Evolutionary conservation across 73 alveolate species (phyloP).

Genomic region (Paramecium octaurelia): DNA sequence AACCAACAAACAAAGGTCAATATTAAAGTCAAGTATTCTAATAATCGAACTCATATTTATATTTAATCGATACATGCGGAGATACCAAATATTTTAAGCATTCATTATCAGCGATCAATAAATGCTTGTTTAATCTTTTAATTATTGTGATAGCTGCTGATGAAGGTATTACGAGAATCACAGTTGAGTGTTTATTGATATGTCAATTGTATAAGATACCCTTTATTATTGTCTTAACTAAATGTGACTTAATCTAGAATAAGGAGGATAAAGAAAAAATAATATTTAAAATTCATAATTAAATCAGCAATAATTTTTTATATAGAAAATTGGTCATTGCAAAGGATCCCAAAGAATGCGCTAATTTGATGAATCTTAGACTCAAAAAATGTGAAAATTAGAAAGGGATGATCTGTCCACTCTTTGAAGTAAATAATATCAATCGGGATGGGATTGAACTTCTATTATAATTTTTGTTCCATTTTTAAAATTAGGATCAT

Average conservation of each 20-base stretch:
- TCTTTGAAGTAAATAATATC: neutral
- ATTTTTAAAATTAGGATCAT: neutral
- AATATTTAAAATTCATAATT: neutral
- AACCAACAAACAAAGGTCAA: neutral
- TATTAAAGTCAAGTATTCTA: neutral
- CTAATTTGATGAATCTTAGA: neutral
- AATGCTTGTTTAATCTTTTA: neutral
- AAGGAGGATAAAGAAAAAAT: neutral
- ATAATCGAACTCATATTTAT: neutral
- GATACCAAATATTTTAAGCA: slow-evolving; percentile 3
- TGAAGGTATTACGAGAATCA: neutral
- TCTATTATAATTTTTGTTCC: neutral
- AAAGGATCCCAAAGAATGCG: neutral
- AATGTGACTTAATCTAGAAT: neutral
- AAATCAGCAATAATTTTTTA: neutral
- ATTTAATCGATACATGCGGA: neutral
- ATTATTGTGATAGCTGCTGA: neutral
- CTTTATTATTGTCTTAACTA: neutral
- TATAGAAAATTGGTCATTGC: neutral
- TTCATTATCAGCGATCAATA: neutral
- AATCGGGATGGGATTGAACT: neutral
- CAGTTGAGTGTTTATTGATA: neutral
- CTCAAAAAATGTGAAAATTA: neutral
- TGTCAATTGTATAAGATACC: neutral
- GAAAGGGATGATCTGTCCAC: neutral